Percentiles rank a stretch among this genome's conserved stretches.
Evolutionary conservation across 768 basidiomycete species (phyloP).

Genomic region (Leccinum disarticulatum): DNA sequence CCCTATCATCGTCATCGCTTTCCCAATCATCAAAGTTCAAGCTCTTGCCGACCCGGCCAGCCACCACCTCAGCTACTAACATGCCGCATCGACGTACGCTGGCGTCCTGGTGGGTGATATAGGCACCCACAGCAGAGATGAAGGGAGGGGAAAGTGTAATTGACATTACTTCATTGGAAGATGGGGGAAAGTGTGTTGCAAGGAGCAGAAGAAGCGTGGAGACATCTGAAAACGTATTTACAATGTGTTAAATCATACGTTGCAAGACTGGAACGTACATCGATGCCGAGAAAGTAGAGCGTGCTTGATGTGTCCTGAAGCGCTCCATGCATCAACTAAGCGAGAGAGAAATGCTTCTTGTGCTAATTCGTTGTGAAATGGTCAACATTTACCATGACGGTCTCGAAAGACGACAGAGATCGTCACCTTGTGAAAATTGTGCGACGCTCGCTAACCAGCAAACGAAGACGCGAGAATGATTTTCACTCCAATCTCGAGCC

Average conservation of each 20-base stretch:
- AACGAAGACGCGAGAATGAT: conserved; percentile 60
- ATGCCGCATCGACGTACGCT: conserved; percentile 87
- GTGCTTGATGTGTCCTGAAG: conserved; percentile 75
- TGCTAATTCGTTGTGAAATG: conserved; percentile 26
- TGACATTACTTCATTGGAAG: conserved; percentile 44
- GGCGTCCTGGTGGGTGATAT: conserved; percentile 75
- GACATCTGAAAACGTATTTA: conserved; percentile 50
- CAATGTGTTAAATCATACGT: neutral
- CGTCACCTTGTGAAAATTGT: conserved; percentile 30
- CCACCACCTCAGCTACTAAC: conserved; percentile 84
- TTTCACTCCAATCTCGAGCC: conserved; percentile 58
- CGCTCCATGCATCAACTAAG: conserved; percentile 68
- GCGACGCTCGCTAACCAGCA: conserved; percentile 63
- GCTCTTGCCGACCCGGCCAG: conserved; percentile 57
- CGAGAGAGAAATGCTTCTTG: conserved; percentile 48
- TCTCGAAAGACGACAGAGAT: conserved; percentile 18
- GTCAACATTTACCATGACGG: conserved; percentile 2
- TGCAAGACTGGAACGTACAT: conserved; percentile 49
- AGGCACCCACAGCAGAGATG: conserved; percentile 65
- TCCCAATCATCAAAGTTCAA: conserved; percentile 86
- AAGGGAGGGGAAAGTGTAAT: conserved; percentile 60
- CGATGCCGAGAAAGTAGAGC: conserved; percentile 73
- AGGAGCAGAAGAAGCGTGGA: conserved; percentile 69
- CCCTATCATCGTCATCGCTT: conserved; percentile 62
- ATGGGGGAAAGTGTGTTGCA: conserved; percentile 57